phyloP scores from a whole-genome alignment of 495 filamentous ascomycete genomes.

The Podospora fimiseda region DNA sequence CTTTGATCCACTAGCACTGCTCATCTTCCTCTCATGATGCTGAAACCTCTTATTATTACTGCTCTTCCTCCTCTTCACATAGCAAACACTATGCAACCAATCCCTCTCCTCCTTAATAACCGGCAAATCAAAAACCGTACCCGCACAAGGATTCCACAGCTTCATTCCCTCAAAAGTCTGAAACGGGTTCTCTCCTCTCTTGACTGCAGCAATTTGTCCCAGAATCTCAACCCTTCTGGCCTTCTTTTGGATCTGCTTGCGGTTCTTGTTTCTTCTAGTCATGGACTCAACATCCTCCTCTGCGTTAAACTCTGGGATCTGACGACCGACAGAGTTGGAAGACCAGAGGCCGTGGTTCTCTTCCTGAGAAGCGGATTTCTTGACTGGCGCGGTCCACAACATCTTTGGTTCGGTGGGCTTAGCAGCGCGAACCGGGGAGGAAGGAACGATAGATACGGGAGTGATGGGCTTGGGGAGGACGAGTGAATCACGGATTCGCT shows the following conservation, averaged over 20 bases:
- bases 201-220: constrained; percentile 18
- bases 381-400: constrained; percentile 8
- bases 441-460: background rate
- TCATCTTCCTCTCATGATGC: too few relatives aligned
- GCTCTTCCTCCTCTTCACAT: too few relatives aligned
- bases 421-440: background rate
- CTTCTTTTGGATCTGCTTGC: constrained; percentile 13
- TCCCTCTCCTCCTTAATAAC: background rate
- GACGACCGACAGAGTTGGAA: background rate
- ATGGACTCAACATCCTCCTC: constrained; percentile 20
- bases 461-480: background rate
- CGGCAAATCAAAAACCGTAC: background rate
- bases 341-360: constrained; percentile 11
- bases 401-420: background rate
- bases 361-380: background rate
- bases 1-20: background rate
- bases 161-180: constrained; percentile 10
- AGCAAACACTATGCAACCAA: constrained; percentile 13
- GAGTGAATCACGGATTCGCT: constrained; percentile 16
- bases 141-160: too few relatives aligned
- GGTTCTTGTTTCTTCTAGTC: constrained; percentile 9
- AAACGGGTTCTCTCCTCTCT: constrained; percentile 9
- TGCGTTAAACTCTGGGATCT: background rate
- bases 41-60: too few relatives aligned
- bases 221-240: constrained; percentile 17